These are phyloP conservation scores for Phytophthora pistaciae DNA, from an alignment of 352 stramenopile genomes.

Conservation along the genomic window DNA sequence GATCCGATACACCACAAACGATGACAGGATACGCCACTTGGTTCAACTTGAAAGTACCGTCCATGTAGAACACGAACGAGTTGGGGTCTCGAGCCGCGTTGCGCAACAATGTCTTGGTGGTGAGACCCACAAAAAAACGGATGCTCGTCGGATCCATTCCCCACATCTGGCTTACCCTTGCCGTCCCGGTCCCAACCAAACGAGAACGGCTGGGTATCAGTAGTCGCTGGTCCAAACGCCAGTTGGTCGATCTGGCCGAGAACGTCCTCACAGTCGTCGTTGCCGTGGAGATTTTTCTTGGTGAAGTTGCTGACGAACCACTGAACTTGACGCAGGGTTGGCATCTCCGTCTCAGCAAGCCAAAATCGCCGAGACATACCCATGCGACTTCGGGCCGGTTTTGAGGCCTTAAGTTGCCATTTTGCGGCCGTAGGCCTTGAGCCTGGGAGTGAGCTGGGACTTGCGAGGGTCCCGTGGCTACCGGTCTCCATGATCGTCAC, in stretches of 20 bases:
- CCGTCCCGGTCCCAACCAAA: no score
- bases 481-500: not conserved
- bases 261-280: not conserved
- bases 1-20: conserved; percentile 14
- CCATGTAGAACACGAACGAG: conserved; percentile 20
- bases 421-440: not conserved
- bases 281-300: not conserved
- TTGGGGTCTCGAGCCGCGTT: not conserved
- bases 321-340: not conserved
- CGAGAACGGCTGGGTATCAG: not conserved
- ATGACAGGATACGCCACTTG: conserved; percentile 15
- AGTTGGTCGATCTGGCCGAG: not conserved
- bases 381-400: not conserved
- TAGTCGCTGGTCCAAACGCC: not conserved
- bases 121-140: not conserved
- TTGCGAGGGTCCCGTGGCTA: not conserved
- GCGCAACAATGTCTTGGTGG: not conserved
- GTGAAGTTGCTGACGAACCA: not conserved
- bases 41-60: conserved; percentile 32
- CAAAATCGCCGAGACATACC: not conserved
- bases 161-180: no score
- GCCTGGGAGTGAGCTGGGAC: not conserved
- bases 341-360: not conserved
- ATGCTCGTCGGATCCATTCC: not conserved
- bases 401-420: not conserved